These are phyloP conservation scores for Emergomyces pasteurianus DNA, from an alignment of 2,329 filamentous ascomycete genomes.

Conservation along the genomic window DNA sequence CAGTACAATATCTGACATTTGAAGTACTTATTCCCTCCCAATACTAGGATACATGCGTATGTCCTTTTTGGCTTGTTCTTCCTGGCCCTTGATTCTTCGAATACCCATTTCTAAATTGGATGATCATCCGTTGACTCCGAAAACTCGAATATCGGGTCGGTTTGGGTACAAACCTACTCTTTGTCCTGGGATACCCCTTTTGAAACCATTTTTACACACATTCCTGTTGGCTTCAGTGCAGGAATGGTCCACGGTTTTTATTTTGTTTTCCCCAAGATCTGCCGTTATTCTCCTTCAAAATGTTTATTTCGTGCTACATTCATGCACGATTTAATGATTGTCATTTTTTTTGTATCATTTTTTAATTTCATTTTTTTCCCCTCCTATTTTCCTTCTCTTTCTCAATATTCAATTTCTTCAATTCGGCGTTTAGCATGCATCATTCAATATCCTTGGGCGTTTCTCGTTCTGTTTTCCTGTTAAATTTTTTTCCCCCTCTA, in stretches of 20 bases:
- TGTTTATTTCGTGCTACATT: neutral
- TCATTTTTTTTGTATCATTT: neutral
- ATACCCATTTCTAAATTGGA: neutral
- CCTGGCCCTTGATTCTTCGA: neutral
- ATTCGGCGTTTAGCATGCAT: constrained; percentile 1
- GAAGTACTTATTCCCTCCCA: neutral
- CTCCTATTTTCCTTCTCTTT: neutral
- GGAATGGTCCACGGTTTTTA: neutral
- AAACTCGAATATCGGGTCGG: neutral
- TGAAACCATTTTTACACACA: neutral
- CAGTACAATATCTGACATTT: neutral
- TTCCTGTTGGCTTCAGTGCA: neutral
- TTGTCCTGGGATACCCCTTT: neutral
- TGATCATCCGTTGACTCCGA: neutral
- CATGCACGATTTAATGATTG: neutral
- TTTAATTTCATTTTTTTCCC: neutral
- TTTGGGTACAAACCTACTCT: neutral
- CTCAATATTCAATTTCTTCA: neutral
- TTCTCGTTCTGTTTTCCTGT: neutral
- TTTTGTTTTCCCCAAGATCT: neutral
- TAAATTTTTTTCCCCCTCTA: neutral
- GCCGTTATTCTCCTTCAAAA: neutral
- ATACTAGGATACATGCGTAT: neutral
- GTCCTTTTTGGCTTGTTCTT: neutral
- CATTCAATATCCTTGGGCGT: neutral